Conservation (phyloP, 2,329 filamentous ascomycete species). For the Stachybotrys chartarum region DNA sequence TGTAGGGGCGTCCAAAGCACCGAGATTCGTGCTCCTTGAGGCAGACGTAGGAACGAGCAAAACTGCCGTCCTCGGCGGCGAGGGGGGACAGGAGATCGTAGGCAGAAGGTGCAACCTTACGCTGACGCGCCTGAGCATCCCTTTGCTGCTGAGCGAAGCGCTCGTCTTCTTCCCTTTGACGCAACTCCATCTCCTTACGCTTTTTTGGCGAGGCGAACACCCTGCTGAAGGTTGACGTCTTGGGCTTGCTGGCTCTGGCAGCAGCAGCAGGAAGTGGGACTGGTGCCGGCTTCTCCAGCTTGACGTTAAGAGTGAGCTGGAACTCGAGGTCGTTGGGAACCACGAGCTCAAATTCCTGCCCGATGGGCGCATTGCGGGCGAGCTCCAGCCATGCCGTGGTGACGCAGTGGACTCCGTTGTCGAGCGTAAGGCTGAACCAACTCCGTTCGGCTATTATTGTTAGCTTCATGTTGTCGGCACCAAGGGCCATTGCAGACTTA, state of each 20-base stretch:
- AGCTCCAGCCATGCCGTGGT: conserved; percentile 94
- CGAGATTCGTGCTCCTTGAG: conserved; percentile 85
- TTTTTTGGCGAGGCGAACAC: conserved; percentile 95
- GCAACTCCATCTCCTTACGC: conserved; percentile 86
- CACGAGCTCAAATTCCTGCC: conserved; percentile 96
- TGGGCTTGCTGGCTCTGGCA: conserved; percentile 56
- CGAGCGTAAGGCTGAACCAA: conserved; percentile 94
- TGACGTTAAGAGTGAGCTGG: conserved; percentile 93
- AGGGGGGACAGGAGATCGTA: conserved; percentile 85
- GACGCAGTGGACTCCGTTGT: conserved; percentile 96
- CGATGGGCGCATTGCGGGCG: conserved; percentile 85
- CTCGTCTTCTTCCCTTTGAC: conserved; percentile 76
- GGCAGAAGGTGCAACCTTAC: conserved; percentile 58
- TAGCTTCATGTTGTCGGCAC: conserved; percentile 8
- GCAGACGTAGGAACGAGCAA: conserved; percentile 88
- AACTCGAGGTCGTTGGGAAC: conserved; percentile 98
- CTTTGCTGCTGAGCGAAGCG: conserved; percentile 56
- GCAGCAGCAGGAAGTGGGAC: conserved; percentile 49
- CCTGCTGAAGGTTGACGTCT: conserved; percentile 83
- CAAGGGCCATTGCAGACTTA: conserved; percentile 39
- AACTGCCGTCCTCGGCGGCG: conserved; percentile 86
- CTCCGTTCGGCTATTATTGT: conserved; percentile 66
- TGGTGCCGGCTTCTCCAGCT: conserved; percentile 74
- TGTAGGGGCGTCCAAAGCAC: conserved; percentile 82
- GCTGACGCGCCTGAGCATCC: conserved; percentile 57